Conservation (phyloP, 176 grass and related monocot species). For the Hordeum marinum region DNA sequence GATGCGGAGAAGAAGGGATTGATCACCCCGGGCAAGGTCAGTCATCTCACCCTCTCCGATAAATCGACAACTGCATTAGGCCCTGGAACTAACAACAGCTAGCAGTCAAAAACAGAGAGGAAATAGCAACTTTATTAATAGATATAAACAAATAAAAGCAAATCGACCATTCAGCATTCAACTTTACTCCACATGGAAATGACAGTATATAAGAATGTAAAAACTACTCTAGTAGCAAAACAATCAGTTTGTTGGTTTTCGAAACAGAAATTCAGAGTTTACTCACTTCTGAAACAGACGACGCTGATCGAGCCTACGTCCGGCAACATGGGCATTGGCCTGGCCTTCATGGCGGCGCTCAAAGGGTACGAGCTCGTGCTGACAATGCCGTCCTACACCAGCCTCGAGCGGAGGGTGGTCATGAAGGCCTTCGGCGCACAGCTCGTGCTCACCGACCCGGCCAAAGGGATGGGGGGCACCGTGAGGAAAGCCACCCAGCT, state of each 20-base stretch:
- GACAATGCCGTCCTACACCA: conserved; percentile 91
- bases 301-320: conserved; percentile 86
- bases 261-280: neutral
- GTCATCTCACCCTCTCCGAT: neutral
- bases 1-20: conserved; percentile 85
- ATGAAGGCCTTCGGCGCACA: conserved; percentile 69
- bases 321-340: conserved; percentile 85
- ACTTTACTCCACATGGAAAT: neutral
- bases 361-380: conserved; percentile 86
- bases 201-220: neutral
- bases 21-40: conserved; percentile 91
- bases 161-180: too few relatives aligned
- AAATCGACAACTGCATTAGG: neutral
- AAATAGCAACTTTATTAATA: too few relatives aligned
- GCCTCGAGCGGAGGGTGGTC: conserved; percentile 78
- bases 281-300: conserved; percentile 34
- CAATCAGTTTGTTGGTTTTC: neutral
- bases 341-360: conserved; percentile 65
- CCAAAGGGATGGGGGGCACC: conserved; percentile 90
- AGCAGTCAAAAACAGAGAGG: too few relatives aligned
- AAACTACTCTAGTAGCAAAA: neutral
- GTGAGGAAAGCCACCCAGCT: conserved; percentile 78
- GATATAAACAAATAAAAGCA: too few relatives aligned
- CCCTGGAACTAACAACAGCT: too few relatives aligned
- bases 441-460: conserved; percentile 73